Evolutionary conservation across 768 basidiomycete species (phyloP).

Genomic region (Boletus subparvulus): DNA sequence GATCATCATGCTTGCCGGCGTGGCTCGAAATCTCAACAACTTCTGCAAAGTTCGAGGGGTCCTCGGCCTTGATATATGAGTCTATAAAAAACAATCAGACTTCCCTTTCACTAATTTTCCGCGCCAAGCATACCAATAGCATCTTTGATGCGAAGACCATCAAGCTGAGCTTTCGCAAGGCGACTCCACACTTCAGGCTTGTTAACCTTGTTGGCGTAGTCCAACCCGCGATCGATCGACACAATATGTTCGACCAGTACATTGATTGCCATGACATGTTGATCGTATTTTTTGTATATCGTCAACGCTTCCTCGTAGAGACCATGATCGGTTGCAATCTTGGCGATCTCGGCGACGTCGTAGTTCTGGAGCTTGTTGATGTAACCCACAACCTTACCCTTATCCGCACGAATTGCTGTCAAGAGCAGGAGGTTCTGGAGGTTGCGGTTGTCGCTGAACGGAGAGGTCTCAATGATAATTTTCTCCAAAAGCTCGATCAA

Average conservation of each 20-base stretch:
- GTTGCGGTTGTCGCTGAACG: constrained; percentile 97
- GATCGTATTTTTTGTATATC: constrained; percentile 96
- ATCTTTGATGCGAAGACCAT: constrained; percentile 97
- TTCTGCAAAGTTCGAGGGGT: constrained; percentile 90
- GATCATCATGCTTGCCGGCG: constrained; percentile 90
- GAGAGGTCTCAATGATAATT: constrained; percentile 95
- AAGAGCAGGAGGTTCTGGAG: constrained; percentile 93
- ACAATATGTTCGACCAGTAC: constrained; percentile 98
- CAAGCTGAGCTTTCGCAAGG: constrained; percentile 97
- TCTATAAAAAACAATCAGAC: constrained; percentile 45
- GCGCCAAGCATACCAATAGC: constrained; percentile 71
- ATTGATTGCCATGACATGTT: constrained; percentile 94
- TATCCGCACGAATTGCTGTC: constrained; percentile 96
- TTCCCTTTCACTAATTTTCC: not conserved
- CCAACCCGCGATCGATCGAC: constrained; percentile 92
- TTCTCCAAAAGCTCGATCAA: constrained; percentile 97
- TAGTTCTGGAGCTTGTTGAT: constrained; percentile 98
- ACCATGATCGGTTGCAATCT: constrained; percentile 94
- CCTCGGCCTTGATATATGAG: constrained; percentile 97
- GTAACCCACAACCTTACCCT: constrained; percentile 96
- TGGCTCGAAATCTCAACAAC: constrained; percentile 95
- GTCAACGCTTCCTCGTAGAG: constrained; percentile 95
- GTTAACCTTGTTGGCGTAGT: constrained; percentile 96
- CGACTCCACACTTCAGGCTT: constrained; percentile 96
- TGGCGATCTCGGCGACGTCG: constrained; percentile 90